phyloP scores from a whole-genome alignment of 2,329 filamentous ascomycete genomes.

The Ceratocystis cacaofunesta region DNA sequence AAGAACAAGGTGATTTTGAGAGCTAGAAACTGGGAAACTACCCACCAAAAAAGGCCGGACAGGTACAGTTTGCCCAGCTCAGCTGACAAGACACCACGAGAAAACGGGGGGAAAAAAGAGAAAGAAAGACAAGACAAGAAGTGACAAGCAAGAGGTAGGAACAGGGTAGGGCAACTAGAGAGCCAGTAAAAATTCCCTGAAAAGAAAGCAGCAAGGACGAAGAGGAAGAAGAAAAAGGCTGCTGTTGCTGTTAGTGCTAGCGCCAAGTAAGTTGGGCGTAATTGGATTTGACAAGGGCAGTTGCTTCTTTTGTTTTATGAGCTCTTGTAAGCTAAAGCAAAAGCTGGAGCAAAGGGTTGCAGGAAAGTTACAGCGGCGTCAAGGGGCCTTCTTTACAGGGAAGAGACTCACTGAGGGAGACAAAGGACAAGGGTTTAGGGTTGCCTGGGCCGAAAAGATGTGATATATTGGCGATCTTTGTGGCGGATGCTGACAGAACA shows the following conservation, averaged over 20 bases:
- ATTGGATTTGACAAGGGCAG: background rate
- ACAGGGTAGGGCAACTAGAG: background rate
- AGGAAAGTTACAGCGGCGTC: background rate
- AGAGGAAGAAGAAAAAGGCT: background rate
- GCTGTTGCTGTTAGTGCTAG: background rate
- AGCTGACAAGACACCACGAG: background rate
- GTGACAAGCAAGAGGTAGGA: background rate
- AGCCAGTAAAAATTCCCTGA: too few relatives aligned
- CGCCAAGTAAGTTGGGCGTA: background rate
- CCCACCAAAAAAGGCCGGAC: background rate
- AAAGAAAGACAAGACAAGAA: background rate
- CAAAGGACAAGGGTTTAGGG: background rate
- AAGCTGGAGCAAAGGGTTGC: background rate
- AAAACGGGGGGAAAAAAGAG: background rate
- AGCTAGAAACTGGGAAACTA: constrained; percentile 4
- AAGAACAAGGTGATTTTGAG: background rate
- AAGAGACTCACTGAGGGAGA: background rate
- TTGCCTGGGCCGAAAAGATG: background rate
- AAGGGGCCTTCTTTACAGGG: background rate
- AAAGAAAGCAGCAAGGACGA: background rate
- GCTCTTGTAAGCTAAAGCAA: background rate
- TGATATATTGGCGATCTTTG: background rate
- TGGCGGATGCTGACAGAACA: background rate
- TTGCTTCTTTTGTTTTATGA: background rate
- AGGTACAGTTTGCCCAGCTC: background rate